A percentile compares a stretch with the other conserved stretches of the same genome.
phyloP scores from a whole-genome alignment of 2,329 filamentous ascomycete species.

The Fusarium hostae region DNA sequence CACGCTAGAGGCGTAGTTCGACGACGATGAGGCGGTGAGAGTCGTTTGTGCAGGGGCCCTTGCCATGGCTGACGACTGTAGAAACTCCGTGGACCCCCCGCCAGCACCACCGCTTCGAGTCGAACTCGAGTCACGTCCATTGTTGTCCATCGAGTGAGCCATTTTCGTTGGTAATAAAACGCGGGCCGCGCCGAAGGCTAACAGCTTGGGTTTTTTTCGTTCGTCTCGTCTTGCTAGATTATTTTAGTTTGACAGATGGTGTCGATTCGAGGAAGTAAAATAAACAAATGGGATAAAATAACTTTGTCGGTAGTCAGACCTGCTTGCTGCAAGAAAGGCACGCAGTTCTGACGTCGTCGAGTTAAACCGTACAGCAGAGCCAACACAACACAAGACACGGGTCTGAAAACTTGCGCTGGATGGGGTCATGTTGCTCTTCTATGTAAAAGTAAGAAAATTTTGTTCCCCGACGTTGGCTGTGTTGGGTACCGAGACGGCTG shows the following conservation, averaged over 20 bases:
- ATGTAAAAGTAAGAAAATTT: neutral
- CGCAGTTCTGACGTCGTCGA: neutral
- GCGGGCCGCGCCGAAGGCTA: conserved; percentile 36
- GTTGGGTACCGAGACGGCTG: neutral
- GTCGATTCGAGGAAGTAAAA: neutral
- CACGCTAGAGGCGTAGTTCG: conserved; percentile 37
- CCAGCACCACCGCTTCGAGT: conserved; percentile 7
- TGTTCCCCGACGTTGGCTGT: neutral
- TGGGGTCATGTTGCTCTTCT: neutral
- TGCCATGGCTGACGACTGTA: conserved; percentile 15
- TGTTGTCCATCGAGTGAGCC: conserved; percentile 21
- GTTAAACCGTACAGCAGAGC: neutral
- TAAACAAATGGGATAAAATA: neutral
- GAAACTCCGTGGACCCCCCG: conserved; percentile 13
- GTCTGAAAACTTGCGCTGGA: neutral
- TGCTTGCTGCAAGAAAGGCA: neutral
- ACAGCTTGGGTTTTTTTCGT: neutral
- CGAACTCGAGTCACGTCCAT: conserved; percentile 16
- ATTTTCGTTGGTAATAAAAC: conserved; percentile 12
- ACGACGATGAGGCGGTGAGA: conserved; percentile 40
- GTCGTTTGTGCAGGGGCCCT: conserved; percentile 21
- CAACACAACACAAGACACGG: neutral
- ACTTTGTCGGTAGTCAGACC: neutral
- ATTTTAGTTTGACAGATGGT: conserved; percentile 19
- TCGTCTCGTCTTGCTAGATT: conserved; percentile 5